phyloP scores from a whole-genome alignment of 2,329 filamentous ascomycete genomes.

The Polychaeton citri region DNA sequence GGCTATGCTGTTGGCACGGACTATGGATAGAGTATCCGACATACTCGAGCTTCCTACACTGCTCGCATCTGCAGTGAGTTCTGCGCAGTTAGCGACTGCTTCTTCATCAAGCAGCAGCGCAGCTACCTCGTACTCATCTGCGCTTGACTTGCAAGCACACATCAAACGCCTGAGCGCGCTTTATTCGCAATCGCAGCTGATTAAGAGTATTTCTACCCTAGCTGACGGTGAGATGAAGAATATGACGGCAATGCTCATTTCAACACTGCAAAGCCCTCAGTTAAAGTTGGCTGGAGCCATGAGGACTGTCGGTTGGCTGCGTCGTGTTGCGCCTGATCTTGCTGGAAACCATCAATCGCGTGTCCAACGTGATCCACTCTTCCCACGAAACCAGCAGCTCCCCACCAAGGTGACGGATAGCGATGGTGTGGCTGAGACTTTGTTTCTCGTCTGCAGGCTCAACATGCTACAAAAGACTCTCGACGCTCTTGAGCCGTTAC shows the following conservation, averaged over 20 bases:
- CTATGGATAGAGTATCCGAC: conserved; percentile 79
- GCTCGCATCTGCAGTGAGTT: conserved; percentile 62
- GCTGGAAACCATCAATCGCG: conserved; percentile 26
- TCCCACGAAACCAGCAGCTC: conserved; percentile 13
- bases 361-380: conserved; percentile 14
- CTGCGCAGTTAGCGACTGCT: conserved; percentile 27
- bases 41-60: conserved; percentile 81
- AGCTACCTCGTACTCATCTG: conserved; percentile 61
- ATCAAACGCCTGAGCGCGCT: conserved; percentile 73
- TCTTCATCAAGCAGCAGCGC: conserved; percentile 32
- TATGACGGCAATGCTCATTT: conserved; percentile 74
- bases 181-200: conserved; percentile 65
- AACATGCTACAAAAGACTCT: conserved; percentile 68
- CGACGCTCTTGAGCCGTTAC: conserved; percentile 69
- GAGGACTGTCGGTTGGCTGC: conserved; percentile 81
- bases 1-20: conserved; percentile 68
- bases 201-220: conserved; percentile 59
- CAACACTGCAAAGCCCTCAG: conserved; percentile 58
- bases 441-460: conserved; percentile 80
- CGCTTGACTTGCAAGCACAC: conserved; percentile 84
- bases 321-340: conserved; percentile 72
- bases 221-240: conserved; percentile 79
- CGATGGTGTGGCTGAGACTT: conserved; percentile 60
- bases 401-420: conserved; percentile 31
- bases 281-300: conserved; percentile 84